A percentile compares a stretch with the other conserved stretches of the same genome.
These are phyloP conservation scores for Grigorovia humatica DNA, from an alignment of 805 yeast species.

Conservation along the genomic window DNA sequence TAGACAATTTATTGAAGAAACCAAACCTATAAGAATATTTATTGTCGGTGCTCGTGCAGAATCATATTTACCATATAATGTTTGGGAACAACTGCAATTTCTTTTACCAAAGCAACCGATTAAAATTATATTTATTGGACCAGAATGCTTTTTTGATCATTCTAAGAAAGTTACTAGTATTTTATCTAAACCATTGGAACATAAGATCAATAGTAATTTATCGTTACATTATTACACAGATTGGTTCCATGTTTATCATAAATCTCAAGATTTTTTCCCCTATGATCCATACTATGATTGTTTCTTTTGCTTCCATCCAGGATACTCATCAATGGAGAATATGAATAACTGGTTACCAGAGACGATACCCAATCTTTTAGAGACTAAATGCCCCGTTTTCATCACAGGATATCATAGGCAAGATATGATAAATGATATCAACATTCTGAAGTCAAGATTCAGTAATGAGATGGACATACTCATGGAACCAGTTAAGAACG, in stretches of 20 bases:
- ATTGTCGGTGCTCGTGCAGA: slow-evolving; percentile 89
- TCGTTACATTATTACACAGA: slow-evolving; percentile 77
- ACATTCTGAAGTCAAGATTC: slow-evolving; percentile 57
- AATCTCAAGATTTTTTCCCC: slow-evolving; percentile 91
- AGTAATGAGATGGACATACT: slow-evolving; percentile 71
- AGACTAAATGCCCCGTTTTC: slow-evolving; percentile 86
- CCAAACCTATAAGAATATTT: slow-evolving; percentile 77
- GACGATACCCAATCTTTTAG: slow-evolving; percentile 76
- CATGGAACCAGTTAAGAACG: slow-evolving; percentile 61
- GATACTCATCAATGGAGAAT: slow-evolving; percentile 73
- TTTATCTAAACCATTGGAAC: slow-evolving; percentile 36
- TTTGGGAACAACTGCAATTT: slow-evolving; percentile 88
- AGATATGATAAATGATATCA: slow-evolving; percentile 61
- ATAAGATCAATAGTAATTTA: slow-evolving; percentile 60
- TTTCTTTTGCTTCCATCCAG: slow-evolving; percentile 93
- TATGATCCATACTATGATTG: slow-evolving; percentile 93
- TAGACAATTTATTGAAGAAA: slow-evolving; percentile 24
- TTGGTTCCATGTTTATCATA: slow-evolving; percentile 83
- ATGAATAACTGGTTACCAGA: slow-evolving; percentile 83
- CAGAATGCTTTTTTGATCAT: slow-evolving; percentile 75
- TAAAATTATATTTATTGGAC: slow-evolving; percentile 89
- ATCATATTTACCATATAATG: slow-evolving; percentile 85
- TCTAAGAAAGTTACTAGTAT: slow-evolving; percentile 47
- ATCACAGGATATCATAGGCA: slow-evolving; percentile 80
- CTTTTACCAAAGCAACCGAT: slow-evolving; percentile 74